Percentiles rank a stretch among this genome's conserved stretches.
phyloP scores from a whole-genome alignment of 1,139 yeast species.

The Entelexis paramagnoliae region DNA sequence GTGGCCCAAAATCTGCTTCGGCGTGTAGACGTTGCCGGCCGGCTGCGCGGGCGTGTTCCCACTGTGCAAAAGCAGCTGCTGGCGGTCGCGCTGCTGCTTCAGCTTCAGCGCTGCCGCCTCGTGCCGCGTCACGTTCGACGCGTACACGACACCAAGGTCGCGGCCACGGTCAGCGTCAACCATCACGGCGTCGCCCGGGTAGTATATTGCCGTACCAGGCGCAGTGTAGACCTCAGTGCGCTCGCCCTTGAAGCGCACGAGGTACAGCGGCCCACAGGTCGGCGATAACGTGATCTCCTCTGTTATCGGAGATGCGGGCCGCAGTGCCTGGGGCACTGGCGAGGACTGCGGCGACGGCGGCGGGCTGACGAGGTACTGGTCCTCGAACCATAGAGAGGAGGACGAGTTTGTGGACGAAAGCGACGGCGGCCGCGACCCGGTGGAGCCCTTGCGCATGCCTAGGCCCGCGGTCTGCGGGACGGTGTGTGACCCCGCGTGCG shows the following conservation, averaged over 20 bases:
- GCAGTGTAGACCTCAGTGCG: constrained; percentile 73
- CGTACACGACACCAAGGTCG: constrained; percentile 73
- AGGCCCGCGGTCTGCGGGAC: not conserved
- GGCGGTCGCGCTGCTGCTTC: constrained; percentile 66
- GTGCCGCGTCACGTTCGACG: constrained; percentile 55
- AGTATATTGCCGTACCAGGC: constrained; percentile 42
- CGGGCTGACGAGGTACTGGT: constrained; percentile 19
- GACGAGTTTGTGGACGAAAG: not conserved
- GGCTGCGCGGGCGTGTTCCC: constrained; percentile 5
- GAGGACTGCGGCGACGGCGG: constrained; percentile 20
- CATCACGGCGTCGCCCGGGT: constrained; percentile 58
- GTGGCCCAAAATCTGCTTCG: constrained; percentile 66
- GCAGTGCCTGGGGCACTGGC: not conserved
- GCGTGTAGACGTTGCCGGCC: constrained; percentile 33
- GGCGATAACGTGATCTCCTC: constrained; percentile 15
- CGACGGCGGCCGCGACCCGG: constrained; percentile 2
- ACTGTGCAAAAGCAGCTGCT: constrained; percentile 40
- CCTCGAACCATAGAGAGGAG: constrained; percentile 13
- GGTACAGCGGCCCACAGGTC: constrained; percentile 37
- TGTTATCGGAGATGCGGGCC: not conserved
- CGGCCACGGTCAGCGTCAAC: constrained; percentile 97
- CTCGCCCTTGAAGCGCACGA: constrained; percentile 80
- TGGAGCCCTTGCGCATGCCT: constrained; percentile 1
- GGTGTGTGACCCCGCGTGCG: not conserved
- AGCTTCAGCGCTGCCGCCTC: constrained; percentile 76